Evolutionary conservation across 768 basidiomycete genomes (phyloP).

Genomic region (Tricholoma saponaceum): DNA sequence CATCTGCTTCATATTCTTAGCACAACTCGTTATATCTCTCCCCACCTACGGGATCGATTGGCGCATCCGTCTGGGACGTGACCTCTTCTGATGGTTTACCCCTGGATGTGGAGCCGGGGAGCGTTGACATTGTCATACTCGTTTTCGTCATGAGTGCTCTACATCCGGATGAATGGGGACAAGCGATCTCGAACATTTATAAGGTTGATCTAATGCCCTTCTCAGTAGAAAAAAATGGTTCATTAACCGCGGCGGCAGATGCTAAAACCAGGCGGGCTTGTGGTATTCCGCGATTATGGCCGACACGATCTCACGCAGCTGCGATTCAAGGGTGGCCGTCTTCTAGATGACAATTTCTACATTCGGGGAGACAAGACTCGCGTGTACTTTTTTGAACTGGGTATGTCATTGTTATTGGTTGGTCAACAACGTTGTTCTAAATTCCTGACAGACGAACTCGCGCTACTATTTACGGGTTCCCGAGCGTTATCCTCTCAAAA

Average conservation of each 20-base stretch:
- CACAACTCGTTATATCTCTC: conserved; percentile 64
- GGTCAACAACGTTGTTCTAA: neutral
- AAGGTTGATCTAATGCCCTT: conserved; percentile 40
- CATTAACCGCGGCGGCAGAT: conserved; percentile 44
- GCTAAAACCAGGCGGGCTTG: conserved; percentile 82
- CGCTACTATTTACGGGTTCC: conserved; percentile 73
- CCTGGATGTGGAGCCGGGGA: conserved; percentile 53
- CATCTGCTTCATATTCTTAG: conserved; percentile 31
- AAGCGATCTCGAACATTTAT: conserved; percentile 77
- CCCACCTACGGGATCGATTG: conserved; percentile 67
- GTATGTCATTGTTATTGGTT: conserved; percentile 33
- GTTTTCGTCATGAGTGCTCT: conserved; percentile 94
- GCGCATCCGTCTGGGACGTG: conserved; percentile 89
- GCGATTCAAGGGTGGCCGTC: conserved; percentile 81
- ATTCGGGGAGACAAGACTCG: conserved; percentile 95
- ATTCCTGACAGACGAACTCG: conserved; percentile 61
- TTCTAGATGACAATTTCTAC: conserved; percentile 93
- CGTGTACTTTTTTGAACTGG: conserved; percentile 94
- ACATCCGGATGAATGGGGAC: conserved; percentile 89
- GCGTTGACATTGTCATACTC: conserved; percentile 87
- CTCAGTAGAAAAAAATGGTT: neutral
- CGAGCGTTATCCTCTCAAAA: conserved; percentile 30
- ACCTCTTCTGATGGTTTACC: conserved; percentile 62
- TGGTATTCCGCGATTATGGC: conserved; percentile 92
- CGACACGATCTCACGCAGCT: conserved; percentile 93